A percentile compares a stretch with the other conserved stretches of the same genome.
phyloP scores from a whole-genome alignment of 1,284 basidiomycete species.

The Ganoderma resinaceum region DNA sequence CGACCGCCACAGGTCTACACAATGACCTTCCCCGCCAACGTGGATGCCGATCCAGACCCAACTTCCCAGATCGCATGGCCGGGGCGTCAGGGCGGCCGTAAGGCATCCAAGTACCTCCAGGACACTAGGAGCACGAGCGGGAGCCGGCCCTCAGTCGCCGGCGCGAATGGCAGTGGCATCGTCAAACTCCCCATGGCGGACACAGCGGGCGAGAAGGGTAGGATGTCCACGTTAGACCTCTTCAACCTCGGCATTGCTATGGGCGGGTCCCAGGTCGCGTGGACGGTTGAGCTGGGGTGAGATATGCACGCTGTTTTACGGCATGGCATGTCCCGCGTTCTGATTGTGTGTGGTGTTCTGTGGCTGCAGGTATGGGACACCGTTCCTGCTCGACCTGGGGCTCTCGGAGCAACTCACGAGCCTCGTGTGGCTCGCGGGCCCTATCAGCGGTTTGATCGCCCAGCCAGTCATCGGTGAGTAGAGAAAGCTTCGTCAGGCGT shows the following conservation, averaged over 20 bases:
- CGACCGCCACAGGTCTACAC: conserved; percentile 8
- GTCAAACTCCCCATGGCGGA: conserved; percentile 29
- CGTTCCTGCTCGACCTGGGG: conserved; percentile 90
- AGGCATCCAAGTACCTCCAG: conserved; percentile 19
- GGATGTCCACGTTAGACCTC: conserved; percentile 74
- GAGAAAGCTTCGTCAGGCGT: neutral
- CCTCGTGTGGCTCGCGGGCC: conserved; percentile 97
- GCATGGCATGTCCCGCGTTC: conserved; percentile 4
- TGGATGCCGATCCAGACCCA: conserved; percentile 70
- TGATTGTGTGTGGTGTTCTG: neutral
- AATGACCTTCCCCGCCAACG: conserved; percentile 61
- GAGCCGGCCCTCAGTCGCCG: conserved; percentile 11
- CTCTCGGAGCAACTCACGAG: conserved; percentile 91
- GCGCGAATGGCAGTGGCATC: conserved; percentile 25
- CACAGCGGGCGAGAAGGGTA: conserved; percentile 30
- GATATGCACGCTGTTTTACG: neutral
- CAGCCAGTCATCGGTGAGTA: conserved; percentile 91
- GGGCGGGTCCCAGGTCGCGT: conserved; percentile 92
- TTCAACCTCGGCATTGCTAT: conserved; percentile 83
- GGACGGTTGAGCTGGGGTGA: conserved; percentile 91
- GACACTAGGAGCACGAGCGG: conserved; percentile 17
- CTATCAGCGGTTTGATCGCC: conserved; percentile 91
- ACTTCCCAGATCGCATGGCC: conserved; percentile 82
- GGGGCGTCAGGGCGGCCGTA: conserved; percentile 46
- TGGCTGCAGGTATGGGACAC: conserved; percentile 84